These are phyloP conservation scores for Cercospora nicotianae DNA, from an alignment of 2,329 filamentous ascomycete genomes.

Conservation along the genomic window DNA sequence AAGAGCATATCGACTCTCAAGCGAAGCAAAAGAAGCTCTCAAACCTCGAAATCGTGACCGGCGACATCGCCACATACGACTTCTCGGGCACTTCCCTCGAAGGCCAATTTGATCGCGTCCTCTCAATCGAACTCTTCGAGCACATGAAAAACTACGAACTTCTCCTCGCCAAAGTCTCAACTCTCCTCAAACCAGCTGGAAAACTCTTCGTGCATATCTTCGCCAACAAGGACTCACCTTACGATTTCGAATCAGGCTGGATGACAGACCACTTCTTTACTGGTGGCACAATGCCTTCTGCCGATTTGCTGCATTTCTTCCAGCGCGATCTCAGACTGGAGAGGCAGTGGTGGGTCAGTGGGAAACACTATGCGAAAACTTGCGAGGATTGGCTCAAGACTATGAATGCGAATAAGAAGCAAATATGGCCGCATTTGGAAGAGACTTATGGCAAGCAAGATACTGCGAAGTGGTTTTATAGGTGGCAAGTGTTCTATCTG, in stretches of 20 bases:
- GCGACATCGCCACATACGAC: slow-evolving; percentile 65
- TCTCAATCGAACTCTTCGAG: slow-evolving; percentile 71
- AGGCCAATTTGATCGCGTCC: slow-evolving; percentile 60
- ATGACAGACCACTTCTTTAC: slow-evolving; percentile 75
- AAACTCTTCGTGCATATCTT: slow-evolving; percentile 72
- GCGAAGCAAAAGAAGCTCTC: slow-evolving; percentile 57
- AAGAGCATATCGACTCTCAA: slow-evolving; percentile 63
- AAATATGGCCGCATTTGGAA: slow-evolving; percentile 63
- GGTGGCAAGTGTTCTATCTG: slow-evolving; percentile 73
- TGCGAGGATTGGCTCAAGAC: slow-evolving; percentile 68
- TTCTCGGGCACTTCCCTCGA: slow-evolving; percentile 51
- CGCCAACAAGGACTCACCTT: slow-evolving; percentile 63
- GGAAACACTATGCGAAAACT: slow-evolving; percentile 67
- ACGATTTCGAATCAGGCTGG: slow-evolving; percentile 71
- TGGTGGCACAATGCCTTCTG: slow-evolving; percentile 69
- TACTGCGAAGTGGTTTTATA: slow-evolving; percentile 63
- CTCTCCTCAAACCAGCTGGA: slow-evolving; percentile 61
- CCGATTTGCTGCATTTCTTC: slow-evolving; percentile 67
- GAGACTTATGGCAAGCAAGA: slow-evolving; percentile 65
- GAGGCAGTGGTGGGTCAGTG: slow-evolving; percentile 71
- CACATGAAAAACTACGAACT: slow-evolving; percentile 76
- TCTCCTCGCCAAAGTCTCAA: slow-evolving; percentile 63
- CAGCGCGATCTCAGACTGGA: slow-evolving; percentile 61
- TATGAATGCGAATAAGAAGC: slow-evolving; percentile 59
- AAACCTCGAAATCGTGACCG: slow-evolving; percentile 65